A percentile compares a stretch with the other conserved stretches of the same genome.
phyloP scores from a whole-genome alignment of 106 monocot genomes.

The Chionographis japonica region DNA sequence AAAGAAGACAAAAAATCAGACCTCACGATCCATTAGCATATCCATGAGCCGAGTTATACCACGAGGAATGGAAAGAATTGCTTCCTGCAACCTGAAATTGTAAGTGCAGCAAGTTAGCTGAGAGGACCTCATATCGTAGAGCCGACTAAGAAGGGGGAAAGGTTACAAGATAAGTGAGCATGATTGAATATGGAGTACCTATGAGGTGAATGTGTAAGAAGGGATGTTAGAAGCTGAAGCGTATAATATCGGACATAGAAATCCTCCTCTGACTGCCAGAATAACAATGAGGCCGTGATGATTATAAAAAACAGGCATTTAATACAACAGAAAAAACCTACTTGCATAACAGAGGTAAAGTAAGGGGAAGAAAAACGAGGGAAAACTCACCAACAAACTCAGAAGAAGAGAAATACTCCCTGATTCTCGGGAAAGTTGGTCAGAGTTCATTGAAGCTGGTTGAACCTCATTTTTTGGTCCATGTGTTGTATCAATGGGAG shows the following conservation, averaged over 20 bases:
- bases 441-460: constrained; percentile 83
- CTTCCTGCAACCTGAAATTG: constrained; percentile 82
- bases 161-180: neutral
- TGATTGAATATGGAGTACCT: constrained; percentile 38
- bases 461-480: constrained; percentile 74
- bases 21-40: constrained; percentile 99
- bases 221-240: constrained; percentile 94
- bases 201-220: constrained; percentile 81
- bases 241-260: constrained; percentile 97
- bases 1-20: constrained; percentile 15
- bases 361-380: neutral
- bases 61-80: constrained; percentile 87
- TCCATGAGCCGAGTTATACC: constrained; percentile 96
- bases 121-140: neutral
- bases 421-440: constrained; percentile 84
- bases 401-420: constrained; percentile 92
- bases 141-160: neutral
- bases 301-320: neutral
- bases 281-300: neutral
- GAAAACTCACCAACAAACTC: constrained; percentile 72
- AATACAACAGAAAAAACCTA: neutral
- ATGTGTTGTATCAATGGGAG: constrained; percentile 63
- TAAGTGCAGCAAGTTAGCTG: constrained; percentile 9
- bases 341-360: neutral
- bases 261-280: constrained; percentile 88